phyloP scores from a whole-genome alignment of 345 rosid species.

The Eucalyptus cloeziana region DNA sequence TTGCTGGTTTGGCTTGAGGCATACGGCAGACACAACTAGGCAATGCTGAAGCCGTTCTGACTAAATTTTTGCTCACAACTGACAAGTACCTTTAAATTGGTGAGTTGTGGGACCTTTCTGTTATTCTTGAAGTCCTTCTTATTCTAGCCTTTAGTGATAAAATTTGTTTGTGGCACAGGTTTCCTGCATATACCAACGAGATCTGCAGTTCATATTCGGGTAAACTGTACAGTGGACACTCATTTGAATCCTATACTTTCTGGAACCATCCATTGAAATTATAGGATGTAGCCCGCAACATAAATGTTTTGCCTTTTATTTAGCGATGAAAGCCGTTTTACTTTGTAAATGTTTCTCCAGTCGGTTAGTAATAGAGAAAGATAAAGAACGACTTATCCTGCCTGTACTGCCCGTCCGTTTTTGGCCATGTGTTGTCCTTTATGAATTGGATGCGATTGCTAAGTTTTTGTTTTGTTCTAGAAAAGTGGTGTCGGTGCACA shows the following conservation, averaged over 20 bases:
- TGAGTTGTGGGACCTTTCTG: background rate
- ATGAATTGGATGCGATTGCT: background rate
- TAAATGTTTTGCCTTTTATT: background rate
- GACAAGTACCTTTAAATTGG: background rate
- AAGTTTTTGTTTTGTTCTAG: background rate
- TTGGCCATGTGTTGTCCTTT: background rate
- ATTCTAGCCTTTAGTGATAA: background rate
- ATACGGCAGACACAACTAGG: background rate
- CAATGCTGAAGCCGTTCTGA: background rate
- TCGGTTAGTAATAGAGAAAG: background rate
- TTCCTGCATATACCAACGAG: background rate
- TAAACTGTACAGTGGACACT: background rate
- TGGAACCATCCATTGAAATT: background rate
- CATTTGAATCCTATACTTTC: background rate
- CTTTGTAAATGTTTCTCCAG: conserved; percentile 14
- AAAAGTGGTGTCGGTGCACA: background rate
- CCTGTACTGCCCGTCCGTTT: background rate
- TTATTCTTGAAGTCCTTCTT: background rate
- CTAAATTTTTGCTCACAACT: background rate
- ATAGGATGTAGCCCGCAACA: background rate
- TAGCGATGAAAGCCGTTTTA: conserved; percentile 13
- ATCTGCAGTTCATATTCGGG: background rate
- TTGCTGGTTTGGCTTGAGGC: background rate
- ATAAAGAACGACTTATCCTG: background rate
- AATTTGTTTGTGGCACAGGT: conserved; percentile 3